Evolutionary conservation across 1,284 basidiomycete species (phyloP), one percentile per base, ranked within the genome.

Genomic region (Ustilago tritici): DNA sequence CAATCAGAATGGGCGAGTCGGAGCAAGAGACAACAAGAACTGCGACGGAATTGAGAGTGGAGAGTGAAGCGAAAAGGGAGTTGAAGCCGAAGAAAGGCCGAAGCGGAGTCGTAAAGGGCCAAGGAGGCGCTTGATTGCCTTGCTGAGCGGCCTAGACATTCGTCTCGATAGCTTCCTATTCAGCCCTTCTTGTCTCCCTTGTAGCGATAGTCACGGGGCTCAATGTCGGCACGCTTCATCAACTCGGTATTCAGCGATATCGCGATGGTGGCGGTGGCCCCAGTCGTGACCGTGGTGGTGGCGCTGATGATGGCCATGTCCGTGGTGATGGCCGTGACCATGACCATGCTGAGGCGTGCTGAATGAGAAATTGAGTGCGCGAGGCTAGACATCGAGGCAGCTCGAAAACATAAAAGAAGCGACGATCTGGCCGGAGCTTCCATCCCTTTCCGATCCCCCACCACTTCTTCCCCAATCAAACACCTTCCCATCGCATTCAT

Each of bases 401-500:
- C 36, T 38, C 46, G 17, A 47, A 17, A 47, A n/a, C 17, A 47
- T 47, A 47, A 47, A 47, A 47, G 46, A 47, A 19, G 15, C 10
- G 15, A 14, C 11, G 46, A 19, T 14, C 36, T 14, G 10, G 14
- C 14, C 5, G 36, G 14, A 38, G 36, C 36, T 38, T 14, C 36
- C 14, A 9, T 28, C 28, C 35, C 36, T 28, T 40, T 34, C 8
- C 31, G 10, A 15, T 36, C 23, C 36, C 43, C 36, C 34, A n/a
- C 31, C 50, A 41, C 31, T 40, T 47, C n/a, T 34, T 35, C 11
- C 58, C 19, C 19, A 17, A 41, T 9, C n/a, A 10, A 11, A 19
- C 28, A 32, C 38, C 49, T 7, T 61, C 36, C 23, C 17, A 12
- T 55, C 23, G 66, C 66, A 40, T 60, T n/a, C 41, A 71, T 71